Conservation (phyloP, 1,284 basidiomycete genomes). For the Sanghuangporus baumii region DNA sequence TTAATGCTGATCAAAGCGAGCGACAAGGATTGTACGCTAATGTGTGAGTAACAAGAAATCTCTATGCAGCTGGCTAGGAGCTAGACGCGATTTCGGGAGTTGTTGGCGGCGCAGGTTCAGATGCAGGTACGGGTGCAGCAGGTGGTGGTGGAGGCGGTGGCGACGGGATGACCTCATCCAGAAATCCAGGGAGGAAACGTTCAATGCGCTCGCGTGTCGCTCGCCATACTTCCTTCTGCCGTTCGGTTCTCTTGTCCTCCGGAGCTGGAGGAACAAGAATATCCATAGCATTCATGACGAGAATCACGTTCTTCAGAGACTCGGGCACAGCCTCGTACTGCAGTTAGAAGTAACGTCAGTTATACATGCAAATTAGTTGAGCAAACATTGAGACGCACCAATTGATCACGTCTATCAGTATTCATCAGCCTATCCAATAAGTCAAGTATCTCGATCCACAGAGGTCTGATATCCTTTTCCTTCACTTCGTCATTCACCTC, state of each 20-base stretch:
- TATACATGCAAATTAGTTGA: neutral
- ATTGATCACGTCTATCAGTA: constrained; percentile 75
- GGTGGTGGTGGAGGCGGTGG: constrained; percentile 28
- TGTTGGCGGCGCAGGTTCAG: neutral
- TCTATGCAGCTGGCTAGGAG: constrained; percentile 3
- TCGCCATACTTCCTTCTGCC: constrained; percentile 77
- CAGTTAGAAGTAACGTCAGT: neutral
- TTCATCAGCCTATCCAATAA: constrained; percentile 88
- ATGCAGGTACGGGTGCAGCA: neutral
- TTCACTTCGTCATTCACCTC: constrained; percentile 68
- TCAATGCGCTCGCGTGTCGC: constrained; percentile 82
- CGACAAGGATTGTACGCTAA: no score
- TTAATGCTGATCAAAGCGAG: no score
- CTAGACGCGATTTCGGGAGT: neutral
- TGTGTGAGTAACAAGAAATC: neutral
- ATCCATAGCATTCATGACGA: constrained; percentile 90
- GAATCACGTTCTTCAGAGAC: constrained; percentile 92
- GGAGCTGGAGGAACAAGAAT: constrained; percentile 71
- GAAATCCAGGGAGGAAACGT: constrained; percentile 84
- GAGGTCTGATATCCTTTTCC: constrained; percentile 63
- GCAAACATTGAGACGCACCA: constrained; percentile 49
- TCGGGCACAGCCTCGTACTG: constrained; percentile 94
- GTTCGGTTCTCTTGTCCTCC: constrained; percentile 47
- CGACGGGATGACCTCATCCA: constrained; percentile 60
- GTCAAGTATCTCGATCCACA: constrained; percentile 93